Conservation (phyloP, 73 alveolate species). For the Tetrahymena elliotti region DNA sequence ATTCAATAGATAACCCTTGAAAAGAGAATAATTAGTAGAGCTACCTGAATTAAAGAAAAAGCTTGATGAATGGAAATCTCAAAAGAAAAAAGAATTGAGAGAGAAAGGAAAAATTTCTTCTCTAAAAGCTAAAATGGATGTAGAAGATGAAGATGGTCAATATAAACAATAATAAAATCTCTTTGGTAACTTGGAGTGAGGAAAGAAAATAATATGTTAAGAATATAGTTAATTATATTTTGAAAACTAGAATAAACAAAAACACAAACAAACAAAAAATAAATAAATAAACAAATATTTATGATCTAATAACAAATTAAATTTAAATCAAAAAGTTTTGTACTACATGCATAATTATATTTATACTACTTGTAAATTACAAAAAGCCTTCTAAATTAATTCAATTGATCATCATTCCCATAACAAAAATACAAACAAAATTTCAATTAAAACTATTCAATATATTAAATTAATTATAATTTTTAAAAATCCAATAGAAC, state of each 20-base stretch:
- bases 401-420: background rate
- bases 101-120: background rate
- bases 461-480: too few relatives aligned
- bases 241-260: background rate
- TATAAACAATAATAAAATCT: background rate
- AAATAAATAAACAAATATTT: too few relatives aligned
- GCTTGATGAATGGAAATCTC: constrained; percentile 8
- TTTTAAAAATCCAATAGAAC: too few relatives aligned
- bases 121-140: background rate
- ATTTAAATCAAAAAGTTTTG: background rate
- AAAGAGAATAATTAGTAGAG: constrained; percentile 1
- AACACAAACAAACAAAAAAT: background rate
- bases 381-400: background rate
- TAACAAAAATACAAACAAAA: too few relatives aligned
- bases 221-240: background rate
- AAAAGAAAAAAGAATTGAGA: background rate
- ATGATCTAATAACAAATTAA: background rate
- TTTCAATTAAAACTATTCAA: too few relatives aligned
- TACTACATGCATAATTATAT: background rate
- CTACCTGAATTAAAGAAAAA: constrained; percentile 6
- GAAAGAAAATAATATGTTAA: background rate
- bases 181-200: background rate
- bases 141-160: background rate
- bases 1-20: constrained; percentile 19
- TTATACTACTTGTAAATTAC: background rate